Conservation (phyloP, 805 yeast species). For the Pichia nanzhaoensis region DNA sequence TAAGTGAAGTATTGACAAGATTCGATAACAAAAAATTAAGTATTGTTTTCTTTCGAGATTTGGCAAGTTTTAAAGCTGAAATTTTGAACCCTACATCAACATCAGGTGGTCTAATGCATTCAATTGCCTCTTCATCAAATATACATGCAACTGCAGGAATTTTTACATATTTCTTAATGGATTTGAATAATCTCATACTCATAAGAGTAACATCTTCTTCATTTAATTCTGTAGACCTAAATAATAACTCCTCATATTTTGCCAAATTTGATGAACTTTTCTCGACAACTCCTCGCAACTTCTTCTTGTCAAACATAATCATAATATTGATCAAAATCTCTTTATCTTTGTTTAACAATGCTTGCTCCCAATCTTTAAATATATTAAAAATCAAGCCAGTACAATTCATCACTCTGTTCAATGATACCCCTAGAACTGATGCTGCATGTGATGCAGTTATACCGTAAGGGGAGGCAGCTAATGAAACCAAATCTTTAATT, state of each 20-base stretch:
- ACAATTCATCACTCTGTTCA: constrained; percentile 59
- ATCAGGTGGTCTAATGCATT: constrained; percentile 57
- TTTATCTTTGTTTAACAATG: constrained; percentile 42
- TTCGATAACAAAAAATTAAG: constrained; percentile 36
- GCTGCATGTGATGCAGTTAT: constrained; percentile 69
- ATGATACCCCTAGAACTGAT: constrained; percentile 54
- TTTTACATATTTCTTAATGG: constrained; percentile 34
- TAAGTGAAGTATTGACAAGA: constrained; percentile 35
- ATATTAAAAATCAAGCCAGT: constrained; percentile 43
- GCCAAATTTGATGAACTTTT: constrained; percentile 50
- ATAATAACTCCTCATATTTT: constrained; percentile 41
- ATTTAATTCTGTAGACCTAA: constrained; percentile 50
- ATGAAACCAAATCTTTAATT: constrained; percentile 54
- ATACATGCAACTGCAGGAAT: constrained; percentile 49
- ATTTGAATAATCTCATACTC: constrained; percentile 47
- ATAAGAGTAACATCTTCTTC: constrained; percentile 45
- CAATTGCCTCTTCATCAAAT: constrained; percentile 38
- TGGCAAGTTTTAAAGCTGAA: constrained; percentile 53
- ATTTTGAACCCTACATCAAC: constrained; percentile 46
- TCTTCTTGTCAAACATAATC: constrained; percentile 47
- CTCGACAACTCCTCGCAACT: constrained; percentile 51
- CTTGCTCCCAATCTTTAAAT: constrained; percentile 37
- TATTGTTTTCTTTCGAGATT: constrained; percentile 45
- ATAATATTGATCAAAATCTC: constrained; percentile 61
- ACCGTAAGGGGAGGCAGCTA: constrained; percentile 64